A percentile compares a stretch with the other conserved stretches of the same genome.
Conservation (phyloP, 371 early-diverging fungal genomes). For the Haplosporangium sp. region DNA sequence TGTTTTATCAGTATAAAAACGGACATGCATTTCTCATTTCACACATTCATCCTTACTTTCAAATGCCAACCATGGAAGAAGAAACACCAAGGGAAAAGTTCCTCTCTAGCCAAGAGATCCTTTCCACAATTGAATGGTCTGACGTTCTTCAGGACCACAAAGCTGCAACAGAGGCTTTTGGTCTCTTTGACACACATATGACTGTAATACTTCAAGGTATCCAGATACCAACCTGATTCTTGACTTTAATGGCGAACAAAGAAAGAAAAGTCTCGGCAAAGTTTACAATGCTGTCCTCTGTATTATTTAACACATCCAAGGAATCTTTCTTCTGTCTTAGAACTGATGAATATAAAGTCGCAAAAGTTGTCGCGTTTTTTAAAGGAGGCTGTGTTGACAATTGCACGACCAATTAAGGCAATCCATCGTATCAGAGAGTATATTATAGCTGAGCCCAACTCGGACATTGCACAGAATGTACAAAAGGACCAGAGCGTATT, state of each 20-base stretch:
- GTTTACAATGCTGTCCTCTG: too few relatives aligned
- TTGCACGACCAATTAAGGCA: slow-evolving; percentile 43
- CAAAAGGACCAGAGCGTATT: slow-evolving; percentile 17
- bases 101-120: slow-evolving; percentile 41
- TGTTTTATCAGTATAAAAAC: too few relatives aligned
- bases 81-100: slow-evolving; percentile 38
- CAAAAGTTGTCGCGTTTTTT: slow-evolving; percentile 47
- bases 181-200: slow-evolving; percentile 35
- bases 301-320: too few relatives aligned
- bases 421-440: slow-evolving; percentile 32
- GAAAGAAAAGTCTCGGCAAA: too few relatives aligned
- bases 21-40: too few relatives aligned
- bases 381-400: slow-evolving; percentile 32
- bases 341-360: slow-evolving; percentile 19
- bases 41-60: not conserved
- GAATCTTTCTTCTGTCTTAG: slow-evolving; percentile 5
- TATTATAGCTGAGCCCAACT: slow-evolving; percentile 21
- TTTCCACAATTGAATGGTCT: slow-evolving; percentile 49
- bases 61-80: slow-evolving; percentile 21
- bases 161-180: slow-evolving; percentile 22
- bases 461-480: slow-evolving; percentile 12
- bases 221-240: not conserved
- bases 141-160: slow-evolving; percentile 33
- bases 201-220: slow-evolving; percentile 31
- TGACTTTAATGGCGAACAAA: too few relatives aligned